phyloP scores from a whole-genome alignment of 2,329 filamentous ascomycete genomes.

The Xylaria sp. region DNA sequence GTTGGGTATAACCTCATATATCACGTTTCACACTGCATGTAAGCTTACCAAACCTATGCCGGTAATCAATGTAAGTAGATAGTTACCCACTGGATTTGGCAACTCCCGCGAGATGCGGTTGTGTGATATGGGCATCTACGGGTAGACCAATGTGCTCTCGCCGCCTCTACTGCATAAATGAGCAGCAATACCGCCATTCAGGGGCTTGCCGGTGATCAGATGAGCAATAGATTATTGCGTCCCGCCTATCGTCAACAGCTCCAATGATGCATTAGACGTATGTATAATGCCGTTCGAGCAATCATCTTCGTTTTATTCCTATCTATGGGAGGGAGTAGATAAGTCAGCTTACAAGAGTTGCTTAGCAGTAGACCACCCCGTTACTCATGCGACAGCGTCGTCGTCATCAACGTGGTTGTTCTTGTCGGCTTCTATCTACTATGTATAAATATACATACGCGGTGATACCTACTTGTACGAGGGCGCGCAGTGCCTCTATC shows the following conservation, averaged over 20 bases:
- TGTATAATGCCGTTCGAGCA: background rate
- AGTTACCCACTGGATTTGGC: slow-evolving; percentile 16
- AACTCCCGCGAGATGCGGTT: slow-evolving; percentile 16
- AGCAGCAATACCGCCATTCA: slow-evolving; percentile 10
- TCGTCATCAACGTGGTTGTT: no score
- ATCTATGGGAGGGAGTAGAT: no score
- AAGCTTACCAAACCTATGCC: background rate
- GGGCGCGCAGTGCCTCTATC: background rate
- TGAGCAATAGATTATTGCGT: slow-evolving; percentile 21
- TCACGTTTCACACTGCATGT: slow-evolving; percentile 11
- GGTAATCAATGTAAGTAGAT: slow-evolving; percentile 2
- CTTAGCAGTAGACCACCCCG: no score
- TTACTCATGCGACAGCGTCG: no score
- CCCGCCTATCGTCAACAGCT: slow-evolving; percentile 14
- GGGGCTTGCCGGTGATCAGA: slow-evolving; percentile 7
- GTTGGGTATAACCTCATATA: no score
- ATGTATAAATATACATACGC: no score
- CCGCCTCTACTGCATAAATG: slow-evolving; percentile 13
- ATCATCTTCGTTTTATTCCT: background rate
- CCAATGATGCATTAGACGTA: slow-evolving; percentile 9
- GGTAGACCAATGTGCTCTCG: slow-evolving; percentile 9
- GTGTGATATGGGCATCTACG: slow-evolving; percentile 11
- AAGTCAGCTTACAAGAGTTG: no score
- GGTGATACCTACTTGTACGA: no score
- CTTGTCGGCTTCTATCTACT: no score